Evolutionary conservation across 768 basidiomycete species (phyloP).

Genomic region (Calocybe gangraenosa): DNA sequence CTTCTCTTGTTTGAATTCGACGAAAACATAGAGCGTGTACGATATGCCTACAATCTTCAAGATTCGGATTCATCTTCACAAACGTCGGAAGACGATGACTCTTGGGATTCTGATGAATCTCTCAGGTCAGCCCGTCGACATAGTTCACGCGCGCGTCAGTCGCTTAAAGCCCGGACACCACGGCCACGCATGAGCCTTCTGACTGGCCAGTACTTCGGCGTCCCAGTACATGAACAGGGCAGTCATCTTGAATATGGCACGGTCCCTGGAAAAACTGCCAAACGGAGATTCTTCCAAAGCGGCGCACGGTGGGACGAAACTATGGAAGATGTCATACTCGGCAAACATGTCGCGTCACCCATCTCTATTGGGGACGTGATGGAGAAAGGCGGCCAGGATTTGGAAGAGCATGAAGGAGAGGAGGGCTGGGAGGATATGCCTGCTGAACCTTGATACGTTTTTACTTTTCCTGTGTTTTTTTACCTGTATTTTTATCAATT

Average conservation of each 20-base stretch:
- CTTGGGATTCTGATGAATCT: constrained; percentile 36
- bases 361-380: constrained; percentile 18
- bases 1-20: neutral
- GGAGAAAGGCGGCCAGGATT: constrained; percentile 22
- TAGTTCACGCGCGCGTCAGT: constrained; percentile 17
- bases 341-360: constrained; percentile 11
- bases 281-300: constrained; percentile 60
- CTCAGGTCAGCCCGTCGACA: constrained; percentile 28
- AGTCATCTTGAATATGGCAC: constrained; percentile 36
- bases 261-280: constrained; percentile 36
- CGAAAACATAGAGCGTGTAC: constrained; percentile 53
- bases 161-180: constrained; percentile 17
- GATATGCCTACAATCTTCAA: constrained; percentile 59
- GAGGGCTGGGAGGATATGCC: constrained; percentile 28
- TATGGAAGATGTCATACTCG: constrained; percentile 19
- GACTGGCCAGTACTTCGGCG: constrained; percentile 57
- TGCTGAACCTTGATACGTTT: constrained; percentile 16
- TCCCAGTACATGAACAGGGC: constrained; percentile 40
- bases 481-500: constrained; percentile 15
- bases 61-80: constrained; percentile 43
- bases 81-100: constrained; percentile 41
- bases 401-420: constrained; percentile 17
- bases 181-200: constrained; percentile 67
- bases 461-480: constrained; percentile 1
- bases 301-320: constrained; percentile 32